Evolutionary conservation across 139 green algal species (phyloP), one percentile per base, ranked within the genome.

Genomic region (Coelastrella sp.): DNA sequence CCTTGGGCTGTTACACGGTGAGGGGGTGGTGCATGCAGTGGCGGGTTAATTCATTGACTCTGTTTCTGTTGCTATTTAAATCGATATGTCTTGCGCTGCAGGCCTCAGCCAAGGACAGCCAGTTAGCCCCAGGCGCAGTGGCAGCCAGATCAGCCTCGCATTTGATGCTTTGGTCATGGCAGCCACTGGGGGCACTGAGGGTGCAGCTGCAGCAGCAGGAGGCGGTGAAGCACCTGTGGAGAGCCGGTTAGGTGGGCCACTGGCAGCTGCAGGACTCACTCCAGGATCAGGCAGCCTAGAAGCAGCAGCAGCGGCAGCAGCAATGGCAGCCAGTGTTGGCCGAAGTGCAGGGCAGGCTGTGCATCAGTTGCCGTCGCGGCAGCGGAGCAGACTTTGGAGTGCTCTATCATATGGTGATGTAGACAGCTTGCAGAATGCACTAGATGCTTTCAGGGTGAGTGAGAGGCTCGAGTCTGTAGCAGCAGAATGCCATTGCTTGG

Each of bases 111-210:
- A 40, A 5, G 78, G 59, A 17, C 68, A 37, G 1, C 69, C 64
- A 25, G 82, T 86, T 68, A 88, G 86, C 68, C 79, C 85, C 21
- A 85, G 89, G 75, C 81, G 74, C 72, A 87, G 82, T 79, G 87
- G 77, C 72, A 88, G 64, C 63, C 79, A 81, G 23, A 91, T 87
- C 60, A 92, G 84, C 38, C 88, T 94, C 78, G 87, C 95, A 34
- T 98, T 98, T 85, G 94, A 96, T 64, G 93, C 94, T 3, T 89
- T 98, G n/a, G 91, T 98, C 4, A 90, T 95, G 87, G 94, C 94
- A 25, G 94, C 94, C 1, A 94, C 93, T 35, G 93, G 92, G 41
- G 72, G 73, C 51, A 88, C 86, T 19, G 80, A 85, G 51, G 74
- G 34, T 38, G 77, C 82, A 15, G 73, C 85, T 25, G 73, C 35